Conservation (phyloP, 805 yeast species). For the Kodamaea kaohsiungensis region DNA sequence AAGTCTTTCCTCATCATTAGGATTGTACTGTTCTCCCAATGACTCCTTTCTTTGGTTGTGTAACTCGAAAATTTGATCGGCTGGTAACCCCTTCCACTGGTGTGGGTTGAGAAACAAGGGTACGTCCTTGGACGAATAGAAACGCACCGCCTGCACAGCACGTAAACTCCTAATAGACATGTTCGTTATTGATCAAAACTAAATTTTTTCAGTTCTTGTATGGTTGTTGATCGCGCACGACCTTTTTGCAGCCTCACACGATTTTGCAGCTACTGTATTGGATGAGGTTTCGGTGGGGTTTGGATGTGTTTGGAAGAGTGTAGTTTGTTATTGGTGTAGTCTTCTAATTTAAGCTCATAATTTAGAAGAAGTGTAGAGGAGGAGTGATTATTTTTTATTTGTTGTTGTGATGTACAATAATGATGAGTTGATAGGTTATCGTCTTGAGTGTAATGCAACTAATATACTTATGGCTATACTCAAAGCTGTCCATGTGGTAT, state of each 20-base stretch:
- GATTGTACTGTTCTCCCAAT: slow-evolving; percentile 53
- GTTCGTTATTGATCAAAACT: slow-evolving; percentile 6
- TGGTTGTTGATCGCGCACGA: slow-evolving; percentile 1
- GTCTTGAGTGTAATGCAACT: too few relatives aligned
- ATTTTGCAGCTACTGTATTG: not conserved
- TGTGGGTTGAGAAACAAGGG: slow-evolving; percentile 60
- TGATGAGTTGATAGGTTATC: too few relatives aligned
- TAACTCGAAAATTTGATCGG: slow-evolving; percentile 60
- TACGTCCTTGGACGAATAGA: slow-evolving; percentile 11
- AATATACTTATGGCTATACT: too few relatives aligned
- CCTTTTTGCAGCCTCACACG: slow-evolving; percentile 2
- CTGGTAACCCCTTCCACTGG: slow-evolving; percentile 69
- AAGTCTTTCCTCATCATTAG: slow-evolving; percentile 65
- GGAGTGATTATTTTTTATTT: too few relatives aligned
- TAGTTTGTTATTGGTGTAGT: too few relatives aligned
- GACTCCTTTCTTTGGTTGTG: slow-evolving; percentile 58
- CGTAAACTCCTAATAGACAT: slow-evolving; percentile 10
- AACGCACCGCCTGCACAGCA: slow-evolving; percentile 7
- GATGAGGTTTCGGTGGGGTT: not conserved
- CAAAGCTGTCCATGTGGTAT: too few relatives aligned
- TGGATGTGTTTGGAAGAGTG: not conserved
- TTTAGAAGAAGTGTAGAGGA: too few relatives aligned
- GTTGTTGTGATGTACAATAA: too few relatives aligned
- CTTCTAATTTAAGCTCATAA: too few relatives aligned
- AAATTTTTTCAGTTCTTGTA: slow-evolving; percentile 4